A percentile compares a stretch with the other conserved stretches of the same genome.
phyloP scores from a whole-genome alignment of 139 green algal genomes.

The Eudorina sp. region DNA sequence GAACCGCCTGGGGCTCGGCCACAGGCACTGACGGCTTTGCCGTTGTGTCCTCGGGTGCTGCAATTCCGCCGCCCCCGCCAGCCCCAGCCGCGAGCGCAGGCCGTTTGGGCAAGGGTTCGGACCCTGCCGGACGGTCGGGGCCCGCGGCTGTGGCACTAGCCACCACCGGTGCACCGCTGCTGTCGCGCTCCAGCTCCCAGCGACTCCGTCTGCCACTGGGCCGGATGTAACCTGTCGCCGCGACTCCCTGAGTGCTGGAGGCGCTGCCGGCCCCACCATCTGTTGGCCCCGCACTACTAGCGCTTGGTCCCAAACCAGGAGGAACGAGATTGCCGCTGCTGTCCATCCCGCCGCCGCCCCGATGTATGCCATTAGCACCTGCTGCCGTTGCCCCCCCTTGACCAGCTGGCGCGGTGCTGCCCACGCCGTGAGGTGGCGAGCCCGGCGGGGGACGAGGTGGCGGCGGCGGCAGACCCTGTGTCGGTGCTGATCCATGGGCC shows the following conservation, averaged over 20 bases:
- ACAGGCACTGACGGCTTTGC: background rate
- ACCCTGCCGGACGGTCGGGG: background rate
- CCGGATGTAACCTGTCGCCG: background rate
- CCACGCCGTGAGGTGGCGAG: background rate
- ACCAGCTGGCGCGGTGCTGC: background rate
- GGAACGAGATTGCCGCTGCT: background rate
- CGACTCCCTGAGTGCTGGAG: background rate
- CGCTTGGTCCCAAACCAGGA: background rate
- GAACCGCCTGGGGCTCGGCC: too few relatives aligned
- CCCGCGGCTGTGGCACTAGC: background rate
- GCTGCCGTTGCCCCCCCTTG: background rate
- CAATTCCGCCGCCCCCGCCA: background rate
- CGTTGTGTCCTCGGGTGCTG: background rate
- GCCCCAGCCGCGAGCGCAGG: background rate
- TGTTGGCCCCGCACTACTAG: too few relatives aligned
- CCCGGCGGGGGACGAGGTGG: background rate
- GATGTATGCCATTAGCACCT: background rate
- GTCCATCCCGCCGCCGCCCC: background rate
- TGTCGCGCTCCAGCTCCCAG: conserved; percentile 37
- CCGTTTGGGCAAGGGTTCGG: background rate
- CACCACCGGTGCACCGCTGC: background rate
- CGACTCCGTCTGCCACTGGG: background rate
- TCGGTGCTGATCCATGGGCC: background rate
- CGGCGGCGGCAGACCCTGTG: background rate
- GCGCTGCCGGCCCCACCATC: background rate